phyloP scores from a whole-genome alignment of 2,329 filamentous ascomycete species.

The Fusarium coffeatum region DNA sequence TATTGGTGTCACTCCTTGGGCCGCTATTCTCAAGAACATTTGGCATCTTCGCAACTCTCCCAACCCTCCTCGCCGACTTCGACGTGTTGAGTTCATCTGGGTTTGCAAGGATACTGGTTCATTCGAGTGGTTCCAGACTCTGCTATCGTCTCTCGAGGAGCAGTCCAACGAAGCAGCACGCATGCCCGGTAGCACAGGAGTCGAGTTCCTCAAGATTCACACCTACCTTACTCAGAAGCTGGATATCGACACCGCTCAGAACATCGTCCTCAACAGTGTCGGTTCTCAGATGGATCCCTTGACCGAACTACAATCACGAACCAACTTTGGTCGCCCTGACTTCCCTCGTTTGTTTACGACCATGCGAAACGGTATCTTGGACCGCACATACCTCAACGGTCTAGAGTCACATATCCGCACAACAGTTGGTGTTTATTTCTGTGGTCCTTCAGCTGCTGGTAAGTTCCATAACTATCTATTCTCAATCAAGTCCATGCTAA shows the following conservation, averaged over 20 bases:
- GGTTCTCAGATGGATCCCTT: conserved; percentile 89
- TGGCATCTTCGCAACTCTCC: conserved; percentile 94
- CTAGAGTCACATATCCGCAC: conserved; percentile 81
- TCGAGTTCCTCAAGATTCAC: conserved; percentile 96
- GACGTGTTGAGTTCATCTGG: conserved; percentile 99
- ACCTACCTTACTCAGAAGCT: conserved; percentile 96
- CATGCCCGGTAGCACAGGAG: conserved; percentile 72
- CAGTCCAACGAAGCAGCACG: conserved; percentile 80
- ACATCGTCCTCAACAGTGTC: conserved; percentile 96
- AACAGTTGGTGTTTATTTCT: conserved; percentile 97
- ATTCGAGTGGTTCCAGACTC: conserved; percentile 98
- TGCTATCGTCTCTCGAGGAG: conserved; percentile 88
- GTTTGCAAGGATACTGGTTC: conserved; percentile 95
- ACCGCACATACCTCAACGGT: conserved; percentile 86
- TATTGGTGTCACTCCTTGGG: conserved; percentile 90
- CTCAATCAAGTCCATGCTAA: conserved; percentile 49
- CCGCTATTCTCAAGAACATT: conserved; percentile 93
- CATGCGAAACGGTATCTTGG: conserved; percentile 88
- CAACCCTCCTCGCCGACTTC: conserved; percentile 88
- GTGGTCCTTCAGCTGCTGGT: conserved; percentile 82
- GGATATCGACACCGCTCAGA: conserved; percentile 91
- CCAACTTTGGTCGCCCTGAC: conserved; percentile 95
- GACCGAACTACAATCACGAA: conserved; percentile 88
- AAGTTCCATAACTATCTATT: conserved; percentile 46
- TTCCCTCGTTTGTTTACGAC: conserved; percentile 82